A percentile compares a stretch with the other conserved stretches of the same genome.
Conservation (phyloP, 306 rosid genomes). For the Prosopis cineraria region DNA sequence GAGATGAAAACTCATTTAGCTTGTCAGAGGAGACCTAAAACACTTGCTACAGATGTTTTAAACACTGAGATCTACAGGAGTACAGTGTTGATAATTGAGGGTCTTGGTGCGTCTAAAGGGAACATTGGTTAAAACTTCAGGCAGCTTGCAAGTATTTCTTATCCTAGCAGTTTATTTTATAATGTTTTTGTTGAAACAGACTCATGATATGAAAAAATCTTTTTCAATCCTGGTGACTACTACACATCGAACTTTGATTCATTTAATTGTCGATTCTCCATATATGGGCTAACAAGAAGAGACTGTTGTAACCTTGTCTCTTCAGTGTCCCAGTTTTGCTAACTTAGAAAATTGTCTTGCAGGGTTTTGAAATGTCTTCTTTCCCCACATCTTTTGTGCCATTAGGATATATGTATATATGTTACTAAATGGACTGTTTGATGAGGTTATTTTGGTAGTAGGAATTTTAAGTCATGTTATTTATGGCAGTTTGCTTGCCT, state of each 20-base stretch:
- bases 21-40: neutral
- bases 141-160: constrained; percentile 3
- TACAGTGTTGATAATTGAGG: neutral
- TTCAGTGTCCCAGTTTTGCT: constrained; percentile 15
- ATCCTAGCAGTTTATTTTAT: neutral
- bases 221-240: constrained; percentile 17
- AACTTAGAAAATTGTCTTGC: neutral
- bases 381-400: neutral
- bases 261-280: neutral
- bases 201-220: neutral
- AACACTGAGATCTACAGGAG: neutral
- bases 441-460: neutral
- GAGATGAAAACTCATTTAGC: neutral
- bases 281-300: neutral
- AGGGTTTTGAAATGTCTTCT: neutral
- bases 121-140: constrained; percentile 1
- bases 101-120: neutral
- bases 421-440: neutral
- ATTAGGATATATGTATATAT: neutral
- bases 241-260: constrained; percentile 17
- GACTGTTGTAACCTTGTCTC: constrained; percentile 12
- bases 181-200: neutral
- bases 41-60: neutral
- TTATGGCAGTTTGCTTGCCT: neutral
- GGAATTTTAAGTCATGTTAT: neutral